Conservation (phyloP, 2,329 filamentous ascomycete genomes). For the Pezicula radicicola region DNA sequence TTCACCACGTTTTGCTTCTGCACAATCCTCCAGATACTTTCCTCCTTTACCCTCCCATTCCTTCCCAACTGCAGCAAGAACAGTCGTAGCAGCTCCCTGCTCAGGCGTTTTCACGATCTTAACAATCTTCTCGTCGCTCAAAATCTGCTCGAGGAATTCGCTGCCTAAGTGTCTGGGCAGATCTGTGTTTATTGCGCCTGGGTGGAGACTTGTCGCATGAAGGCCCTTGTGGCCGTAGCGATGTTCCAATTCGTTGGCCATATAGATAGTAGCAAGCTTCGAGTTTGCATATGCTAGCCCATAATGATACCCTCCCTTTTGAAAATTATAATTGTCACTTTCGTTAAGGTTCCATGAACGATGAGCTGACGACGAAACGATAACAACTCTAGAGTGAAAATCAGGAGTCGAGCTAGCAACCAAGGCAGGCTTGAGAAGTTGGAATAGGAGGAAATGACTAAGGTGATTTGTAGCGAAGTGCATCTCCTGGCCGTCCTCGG, state of each 20-base stretch:
- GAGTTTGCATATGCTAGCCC: conserved; percentile 35
- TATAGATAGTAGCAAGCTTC: conserved; percentile 43
- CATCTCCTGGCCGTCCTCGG: conserved; percentile 42
- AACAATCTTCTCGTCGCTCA: neutral
- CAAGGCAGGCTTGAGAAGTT: conserved; percentile 42
- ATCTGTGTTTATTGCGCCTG: conserved; percentile 29
- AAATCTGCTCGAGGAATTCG: neutral
- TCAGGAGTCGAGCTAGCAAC: conserved; percentile 33
- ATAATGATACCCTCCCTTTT: conserved; percentile 33
- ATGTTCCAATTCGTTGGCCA: conserved; percentile 42
- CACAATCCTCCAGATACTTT: conserved; percentile 39
- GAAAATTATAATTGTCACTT: conserved; percentile 12
- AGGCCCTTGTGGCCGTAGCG: conserved; percentile 34
- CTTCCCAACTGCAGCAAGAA: conserved; percentile 31
- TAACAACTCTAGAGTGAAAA: conserved; percentile 43
- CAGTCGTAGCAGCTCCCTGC: conserved; percentile 34
- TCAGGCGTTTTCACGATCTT: conserved; percentile 1
- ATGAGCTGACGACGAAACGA: conserved; percentile 40
- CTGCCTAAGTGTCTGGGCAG: conserved; percentile 24
- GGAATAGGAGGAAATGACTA: conserved; percentile 48
- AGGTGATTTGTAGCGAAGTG: conserved; percentile 52
- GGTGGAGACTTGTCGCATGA: conserved; percentile 37
- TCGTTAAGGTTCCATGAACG: conserved; percentile 38
- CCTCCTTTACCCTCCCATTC: conserved; percentile 38
- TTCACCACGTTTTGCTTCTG: conserved; percentile 11